Percentiles rank a stretch among this genome's conserved stretches.
Conservation (phyloP, 306 rosid genomes). For the Dryas octopetala region DNA sequence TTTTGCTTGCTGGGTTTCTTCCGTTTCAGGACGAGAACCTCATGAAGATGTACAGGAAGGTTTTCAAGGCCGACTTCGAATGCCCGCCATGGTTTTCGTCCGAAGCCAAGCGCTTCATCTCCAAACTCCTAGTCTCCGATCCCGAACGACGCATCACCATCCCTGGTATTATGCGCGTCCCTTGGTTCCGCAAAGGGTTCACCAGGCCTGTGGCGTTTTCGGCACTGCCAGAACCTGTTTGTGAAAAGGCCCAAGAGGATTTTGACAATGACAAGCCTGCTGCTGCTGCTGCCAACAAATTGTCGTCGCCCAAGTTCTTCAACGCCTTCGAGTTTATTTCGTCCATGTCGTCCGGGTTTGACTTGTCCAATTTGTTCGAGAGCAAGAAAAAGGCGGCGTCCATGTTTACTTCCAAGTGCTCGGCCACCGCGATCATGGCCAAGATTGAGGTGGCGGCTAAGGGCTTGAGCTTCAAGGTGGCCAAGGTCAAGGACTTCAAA, state of each 20-base stretch:
- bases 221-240: not conserved
- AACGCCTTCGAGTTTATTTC: slow-evolving; percentile 78
- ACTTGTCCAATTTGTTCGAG: slow-evolving; percentile 71
- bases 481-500: slow-evolving; percentile 52
- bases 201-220: slow-evolving; percentile 25
- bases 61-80: slow-evolving; percentile 58
- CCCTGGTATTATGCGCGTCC: slow-evolving; percentile 55
- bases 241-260: slow-evolving; percentile 7
- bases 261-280: not conserved
- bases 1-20: slow-evolving; percentile 69
- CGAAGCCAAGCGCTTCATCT: slow-evolving; percentile 55
- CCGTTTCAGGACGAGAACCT: slow-evolving; percentile 73
- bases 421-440: slow-evolving; percentile 50
- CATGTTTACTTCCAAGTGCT: slow-evolving; percentile 61
- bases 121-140: slow-evolving; percentile 57
- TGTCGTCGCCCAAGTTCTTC: slow-evolving; percentile 58
- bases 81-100: slow-evolving; percentile 71
- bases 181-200: slow-evolving; percentile 59
- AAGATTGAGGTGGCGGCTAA: slow-evolving; percentile 59
- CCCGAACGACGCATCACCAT: slow-evolving; percentile 52
- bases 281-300: not conserved
- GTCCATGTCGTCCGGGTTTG: slow-evolving; percentile 78
- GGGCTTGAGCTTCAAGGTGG: slow-evolving; percentile 45
- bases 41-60: slow-evolving; percentile 59
- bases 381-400: slow-evolving; percentile 44